phyloP scores from a whole-genome alignment of 306 rosid genomes.

The Potentilla sterilis region DNA sequence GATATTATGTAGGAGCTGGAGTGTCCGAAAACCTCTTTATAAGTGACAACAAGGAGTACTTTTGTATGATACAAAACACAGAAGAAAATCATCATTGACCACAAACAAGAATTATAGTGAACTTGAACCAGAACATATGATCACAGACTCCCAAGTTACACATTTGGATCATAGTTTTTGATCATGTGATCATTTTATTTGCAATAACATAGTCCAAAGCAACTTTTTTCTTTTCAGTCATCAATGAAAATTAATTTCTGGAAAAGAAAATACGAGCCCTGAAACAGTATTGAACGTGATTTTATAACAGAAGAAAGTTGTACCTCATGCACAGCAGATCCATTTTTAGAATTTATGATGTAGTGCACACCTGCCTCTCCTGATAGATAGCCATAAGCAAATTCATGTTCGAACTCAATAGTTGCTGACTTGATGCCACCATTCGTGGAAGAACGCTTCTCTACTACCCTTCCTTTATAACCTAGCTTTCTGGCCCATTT shows the following conservation, averaged over 20 bases:
- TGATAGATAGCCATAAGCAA: slow-evolving; percentile 78
- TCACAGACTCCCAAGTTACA: background rate
- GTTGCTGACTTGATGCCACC: slow-evolving; percentile 63
- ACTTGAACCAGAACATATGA: background rate
- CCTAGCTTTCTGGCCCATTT: slow-evolving; percentile 80
- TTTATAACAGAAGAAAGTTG: slow-evolving; percentile 21
- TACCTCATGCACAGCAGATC: slow-evolving; percentile 48
- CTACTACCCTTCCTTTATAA: slow-evolving; percentile 62
- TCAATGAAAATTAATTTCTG: no score
- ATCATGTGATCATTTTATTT: background rate
- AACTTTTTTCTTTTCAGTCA: background rate
- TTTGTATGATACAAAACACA: background rate
- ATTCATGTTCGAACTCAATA: slow-evolving; percentile 72
- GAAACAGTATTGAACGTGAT: background rate
- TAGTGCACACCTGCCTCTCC: slow-evolving; percentile 78
- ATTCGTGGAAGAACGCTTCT: slow-evolving; percentile 40
- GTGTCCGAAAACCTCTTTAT: background rate
- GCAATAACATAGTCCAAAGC: background rate
- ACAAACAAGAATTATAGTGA: background rate
- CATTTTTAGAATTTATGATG: slow-evolving; percentile 48
- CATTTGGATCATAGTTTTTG: background rate
- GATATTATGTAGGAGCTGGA: background rate
- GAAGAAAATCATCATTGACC: background rate
- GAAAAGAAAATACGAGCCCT: background rate
- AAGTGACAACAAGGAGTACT: background rate